Evolutionary conservation across 345 rosid genomes (phyloP).

Genomic region (Syzygium aromaticum): DNA sequence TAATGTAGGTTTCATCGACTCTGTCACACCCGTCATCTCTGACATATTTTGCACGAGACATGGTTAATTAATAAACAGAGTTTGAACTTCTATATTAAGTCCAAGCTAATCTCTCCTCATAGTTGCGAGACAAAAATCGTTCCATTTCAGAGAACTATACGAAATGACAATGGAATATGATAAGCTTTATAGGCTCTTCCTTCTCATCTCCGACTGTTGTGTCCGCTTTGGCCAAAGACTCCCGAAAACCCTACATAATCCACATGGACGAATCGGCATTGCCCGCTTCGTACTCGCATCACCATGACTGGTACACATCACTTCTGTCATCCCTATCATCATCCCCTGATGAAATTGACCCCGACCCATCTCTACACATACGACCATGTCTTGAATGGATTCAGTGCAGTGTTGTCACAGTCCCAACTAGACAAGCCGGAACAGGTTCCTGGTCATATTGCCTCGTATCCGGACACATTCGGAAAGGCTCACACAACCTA

Average conservation of each 20-base stretch:
- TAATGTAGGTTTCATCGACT: neutral
- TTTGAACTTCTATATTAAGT: neutral
- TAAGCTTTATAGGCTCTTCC: neutral
- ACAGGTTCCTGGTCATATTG: slow-evolving; percentile 19
- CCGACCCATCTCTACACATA: slow-evolving; percentile 40
- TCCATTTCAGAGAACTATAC: neutral
- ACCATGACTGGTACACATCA: slow-evolving; percentile 37
- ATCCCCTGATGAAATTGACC: slow-evolving; percentile 5
- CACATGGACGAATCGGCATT: slow-evolving; percentile 36
- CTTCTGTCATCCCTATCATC: slow-evolving; percentile 26
- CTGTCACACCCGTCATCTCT: neutral
- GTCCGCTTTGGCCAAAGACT: neutral
- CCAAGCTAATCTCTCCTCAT: neutral
- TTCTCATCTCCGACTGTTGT: slow-evolving; percentile 4
- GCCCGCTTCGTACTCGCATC: slow-evolving; percentile 20
- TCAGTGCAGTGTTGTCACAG: slow-evolving; percentile 30
- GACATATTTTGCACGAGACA: neutral
- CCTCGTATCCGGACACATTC: slow-evolving; percentile 30
- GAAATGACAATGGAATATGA: slow-evolving; percentile 2
- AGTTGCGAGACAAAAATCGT: neutral
- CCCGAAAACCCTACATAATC: slow-evolving; percentile 17
- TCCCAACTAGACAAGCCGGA: slow-evolving; percentile 27
- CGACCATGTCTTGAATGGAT: slow-evolving; percentile 34
- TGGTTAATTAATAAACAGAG: neutral
- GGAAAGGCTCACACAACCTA: slow-evolving; percentile 30